phyloP scores from a whole-genome alignment of 2,329 filamentous ascomycete species.

The Stemphylium lycopersici region DNA sequence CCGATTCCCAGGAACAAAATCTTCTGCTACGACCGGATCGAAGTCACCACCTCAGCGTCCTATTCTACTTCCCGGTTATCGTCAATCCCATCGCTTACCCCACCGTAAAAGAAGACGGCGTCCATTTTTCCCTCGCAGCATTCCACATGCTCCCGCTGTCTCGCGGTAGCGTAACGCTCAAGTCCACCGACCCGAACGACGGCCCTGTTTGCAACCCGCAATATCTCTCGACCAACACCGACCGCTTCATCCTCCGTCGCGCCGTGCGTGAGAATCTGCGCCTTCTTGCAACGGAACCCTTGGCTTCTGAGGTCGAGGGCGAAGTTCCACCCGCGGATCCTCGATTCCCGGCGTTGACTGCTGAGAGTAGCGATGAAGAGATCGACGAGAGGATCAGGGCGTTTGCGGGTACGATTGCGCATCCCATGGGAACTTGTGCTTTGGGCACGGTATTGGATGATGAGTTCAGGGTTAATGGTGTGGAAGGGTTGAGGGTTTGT shows the following conservation, averaged over 20 bases:
- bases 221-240: constrained; percentile 29
- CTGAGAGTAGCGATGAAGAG: constrained; percentile 29
- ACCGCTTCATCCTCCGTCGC: constrained; percentile 26
- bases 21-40: constrained; percentile 12
- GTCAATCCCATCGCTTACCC: constrained; percentile 7
- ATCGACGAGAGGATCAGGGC: constrained; percentile 28
- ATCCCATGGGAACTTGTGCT: constrained; percentile 27
- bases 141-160: constrained; percentile 28
- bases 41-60: constrained; percentile 22
- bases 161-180: constrained; percentile 29
- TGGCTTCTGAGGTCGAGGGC: constrained; percentile 14
- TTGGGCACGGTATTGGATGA: constrained; percentile 27
- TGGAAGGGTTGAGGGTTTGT: constrained; percentile 18
- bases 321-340: constrained; percentile 23
- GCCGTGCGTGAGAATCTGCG: constrained; percentile 20
- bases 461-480: constrained; percentile 20
- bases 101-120: constrained; percentile 11
- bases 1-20: not conserved
- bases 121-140: constrained; percentile 17
- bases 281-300: constrained; percentile 15
- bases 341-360: constrained; percentile 11
- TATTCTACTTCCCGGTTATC: constrained; percentile 21
- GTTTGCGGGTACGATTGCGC: constrained; percentile 11
- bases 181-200: constrained; percentile 19
- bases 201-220: constrained; percentile 28